phyloP scores from a whole-genome alignment of 2,329 filamentous ascomycete species.

The Sclerotinia spermophila region DNA sequence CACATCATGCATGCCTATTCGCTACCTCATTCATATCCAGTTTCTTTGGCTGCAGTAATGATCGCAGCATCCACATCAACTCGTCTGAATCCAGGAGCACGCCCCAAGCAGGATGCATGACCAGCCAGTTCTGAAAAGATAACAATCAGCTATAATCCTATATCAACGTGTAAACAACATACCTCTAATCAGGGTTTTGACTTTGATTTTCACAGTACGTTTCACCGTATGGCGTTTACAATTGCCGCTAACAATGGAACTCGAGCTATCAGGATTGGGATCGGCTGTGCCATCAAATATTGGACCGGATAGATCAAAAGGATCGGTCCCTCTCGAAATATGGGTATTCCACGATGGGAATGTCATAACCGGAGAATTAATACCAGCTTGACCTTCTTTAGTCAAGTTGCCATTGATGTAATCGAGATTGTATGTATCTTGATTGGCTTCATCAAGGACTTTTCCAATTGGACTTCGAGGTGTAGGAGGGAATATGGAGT shows the following conservation, averaged over 20 bases:
- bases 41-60: constrained; percentile 7
- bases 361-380: background rate
- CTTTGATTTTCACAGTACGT: constrained; percentile 33
- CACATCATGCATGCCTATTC: background rate
- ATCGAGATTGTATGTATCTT: background rate
- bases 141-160: background rate
- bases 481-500: constrained; percentile 24
- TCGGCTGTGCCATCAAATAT: background rate
- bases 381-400: background rate
- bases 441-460: constrained; percentile 10
- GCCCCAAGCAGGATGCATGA: constrained; percentile 35
- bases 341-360: constrained; percentile 3
- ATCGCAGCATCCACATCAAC: constrained; percentile 37
- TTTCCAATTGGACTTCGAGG: constrained; percentile 25
- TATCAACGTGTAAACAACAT: constrained; percentile 22
- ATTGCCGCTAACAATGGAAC: constrained; percentile 1
- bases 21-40: background rate
- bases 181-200: constrained; percentile 36
- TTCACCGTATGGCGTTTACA: constrained; percentile 21
- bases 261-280: background rate
- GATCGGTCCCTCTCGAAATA: background rate
- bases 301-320: constrained; percentile 6
- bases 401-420: background rate
- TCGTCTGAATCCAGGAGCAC: constrained; percentile 35
- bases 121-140: constrained; percentile 30